Percentiles rank a stretch among this genome's conserved stretches.
Evolutionary conservation across 768 basidiomycete genomes (phyloP).

Genomic region (Serendipita sp.): DNA sequence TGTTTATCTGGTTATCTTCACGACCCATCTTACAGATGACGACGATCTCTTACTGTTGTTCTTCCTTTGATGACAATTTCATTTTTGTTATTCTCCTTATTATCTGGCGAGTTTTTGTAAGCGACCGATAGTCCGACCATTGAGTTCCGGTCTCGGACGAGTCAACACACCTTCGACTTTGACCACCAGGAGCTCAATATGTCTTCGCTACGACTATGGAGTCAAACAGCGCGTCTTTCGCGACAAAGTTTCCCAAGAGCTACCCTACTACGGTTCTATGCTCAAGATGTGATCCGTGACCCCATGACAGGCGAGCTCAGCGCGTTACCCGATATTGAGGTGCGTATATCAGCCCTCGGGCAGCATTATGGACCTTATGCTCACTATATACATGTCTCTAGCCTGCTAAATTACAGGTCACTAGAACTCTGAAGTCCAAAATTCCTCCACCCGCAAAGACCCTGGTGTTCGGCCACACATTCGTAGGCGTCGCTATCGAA

Average conservation of each 20-base stretch:
- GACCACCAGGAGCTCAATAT: not conserved
- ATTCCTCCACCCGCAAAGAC: conserved; percentile 44
- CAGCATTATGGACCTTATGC: not conserved
- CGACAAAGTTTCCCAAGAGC: not conserved
- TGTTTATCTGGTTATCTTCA: not conserved
- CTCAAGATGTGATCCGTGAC: conserved; percentile 17
- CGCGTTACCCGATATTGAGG: conserved; percentile 37
- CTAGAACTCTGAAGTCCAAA: conserved; percentile 35
- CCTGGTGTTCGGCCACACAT: conserved; percentile 73
- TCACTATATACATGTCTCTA: conserved; percentile 14
- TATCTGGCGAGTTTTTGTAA: not conserved
- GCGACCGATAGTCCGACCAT: not conserved
- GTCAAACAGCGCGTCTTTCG: conserved; percentile 1
- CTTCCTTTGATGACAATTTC: not conserved
- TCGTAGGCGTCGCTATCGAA: conserved; percentile 28
- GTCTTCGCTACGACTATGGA: not conserved
- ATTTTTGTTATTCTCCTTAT: not conserved
- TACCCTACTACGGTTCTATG: not conserved
- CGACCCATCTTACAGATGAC: conserved; percentile 1
- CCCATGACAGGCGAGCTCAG: conserved; percentile 37
- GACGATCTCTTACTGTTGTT: not conserved
- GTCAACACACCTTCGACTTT: not conserved
- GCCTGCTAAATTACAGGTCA: conserved; percentile 38
- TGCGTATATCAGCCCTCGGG: conserved; percentile 15
- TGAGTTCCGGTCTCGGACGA: not conserved